A percentile compares a stretch with the other conserved stretches of the same genome.
Conservation (phyloP, 108 stramenopile species). For the Pseudonitzschia multiseries region DNA sequence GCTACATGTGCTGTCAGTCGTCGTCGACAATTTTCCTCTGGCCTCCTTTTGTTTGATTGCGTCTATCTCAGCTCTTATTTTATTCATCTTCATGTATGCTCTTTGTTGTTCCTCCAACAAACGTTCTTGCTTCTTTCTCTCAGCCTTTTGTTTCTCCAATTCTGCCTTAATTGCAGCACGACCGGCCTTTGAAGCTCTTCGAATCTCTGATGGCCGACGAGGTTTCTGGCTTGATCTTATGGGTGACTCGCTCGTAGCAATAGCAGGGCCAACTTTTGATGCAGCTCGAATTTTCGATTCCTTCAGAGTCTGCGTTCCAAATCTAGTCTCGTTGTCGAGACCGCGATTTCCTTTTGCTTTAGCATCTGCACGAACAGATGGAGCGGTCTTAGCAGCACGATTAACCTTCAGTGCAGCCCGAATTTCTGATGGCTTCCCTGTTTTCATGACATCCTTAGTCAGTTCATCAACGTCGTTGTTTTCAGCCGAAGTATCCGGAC, state of each 20-base stretch:
- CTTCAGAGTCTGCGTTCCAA: background rate
- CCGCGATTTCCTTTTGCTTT: too few relatives aligned
- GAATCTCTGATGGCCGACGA: constrained; percentile 27
- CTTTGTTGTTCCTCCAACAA: constrained; percentile 18
- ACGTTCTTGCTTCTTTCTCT: background rate
- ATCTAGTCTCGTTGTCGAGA: background rate
- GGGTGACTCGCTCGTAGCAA: background rate
- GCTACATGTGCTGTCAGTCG: background rate
- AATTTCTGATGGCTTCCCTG: constrained; percentile 32
- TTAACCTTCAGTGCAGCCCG: constrained; percentile 22
- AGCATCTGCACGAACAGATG: background rate
- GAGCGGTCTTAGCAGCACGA: background rate
- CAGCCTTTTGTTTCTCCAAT: background rate
- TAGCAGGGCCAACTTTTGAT: background rate
- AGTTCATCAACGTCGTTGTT: too few relatives aligned
- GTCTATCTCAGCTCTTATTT: constrained; percentile 29
- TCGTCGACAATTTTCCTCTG: background rate
- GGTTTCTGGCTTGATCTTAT: background rate
- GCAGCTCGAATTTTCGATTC: background rate
- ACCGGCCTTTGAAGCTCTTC: constrained; percentile 17
- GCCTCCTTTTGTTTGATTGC: constrained; percentile 27
- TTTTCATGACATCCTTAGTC: background rate
- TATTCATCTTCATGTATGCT: constrained; percentile 24
- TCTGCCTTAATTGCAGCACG: constrained; percentile 10
- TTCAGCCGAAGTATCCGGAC: too few relatives aligned